phyloP scores from a whole-genome alignment of 164 flowering plant genomes.

The Kingdonia uniflora region DNA sequence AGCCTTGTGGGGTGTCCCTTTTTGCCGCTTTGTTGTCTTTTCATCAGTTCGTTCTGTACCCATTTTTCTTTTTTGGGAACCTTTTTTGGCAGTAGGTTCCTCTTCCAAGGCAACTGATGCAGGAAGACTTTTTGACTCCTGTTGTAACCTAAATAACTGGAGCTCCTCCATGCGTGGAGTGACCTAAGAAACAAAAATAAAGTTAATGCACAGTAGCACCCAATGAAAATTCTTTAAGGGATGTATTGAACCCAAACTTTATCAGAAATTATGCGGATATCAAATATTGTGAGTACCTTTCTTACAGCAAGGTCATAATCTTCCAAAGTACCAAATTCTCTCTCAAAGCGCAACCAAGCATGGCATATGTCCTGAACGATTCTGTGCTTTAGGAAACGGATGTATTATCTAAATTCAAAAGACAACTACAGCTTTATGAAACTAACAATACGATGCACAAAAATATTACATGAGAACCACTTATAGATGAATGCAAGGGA shows the following conservation, averaged over 20 bases:
- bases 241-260: too few species aligned
- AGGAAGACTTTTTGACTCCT: slow-evolving; percentile 36
- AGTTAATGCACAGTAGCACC: neutral
- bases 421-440: too few species aligned
- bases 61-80: slow-evolving; percentile 59
- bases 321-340: slow-evolving; percentile 77
- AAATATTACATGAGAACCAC: too few species aligned
- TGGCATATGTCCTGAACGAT: slow-evolving; percentile 90
- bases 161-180: slow-evolving; percentile 80
- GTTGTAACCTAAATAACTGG: slow-evolving; percentile 46
- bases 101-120: slow-evolving; percentile 28
- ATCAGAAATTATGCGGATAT: too few species aligned
- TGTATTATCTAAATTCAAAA: slow-evolving; percentile 42
- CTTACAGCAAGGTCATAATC: slow-evolving; percentile 61
- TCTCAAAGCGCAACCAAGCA: slow-evolving; percentile 89
- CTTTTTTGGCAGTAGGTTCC: slow-evolving; percentile 20
- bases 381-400: slow-evolving; percentile 58
- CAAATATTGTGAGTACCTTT: slow-evolving; percentile 61
- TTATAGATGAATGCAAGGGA: too few species aligned
- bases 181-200: slow-evolving; percentile 36
- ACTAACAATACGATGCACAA: too few species aligned
- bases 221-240: neutral
- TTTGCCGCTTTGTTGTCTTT: slow-evolving; percentile 50
- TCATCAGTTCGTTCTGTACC: slow-evolving; percentile 27
- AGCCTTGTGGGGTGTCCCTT: slow-evolving; percentile 22